Conservation (phyloP, 768 basidiomycete genomes). For the Boletus subparvulus region DNA sequence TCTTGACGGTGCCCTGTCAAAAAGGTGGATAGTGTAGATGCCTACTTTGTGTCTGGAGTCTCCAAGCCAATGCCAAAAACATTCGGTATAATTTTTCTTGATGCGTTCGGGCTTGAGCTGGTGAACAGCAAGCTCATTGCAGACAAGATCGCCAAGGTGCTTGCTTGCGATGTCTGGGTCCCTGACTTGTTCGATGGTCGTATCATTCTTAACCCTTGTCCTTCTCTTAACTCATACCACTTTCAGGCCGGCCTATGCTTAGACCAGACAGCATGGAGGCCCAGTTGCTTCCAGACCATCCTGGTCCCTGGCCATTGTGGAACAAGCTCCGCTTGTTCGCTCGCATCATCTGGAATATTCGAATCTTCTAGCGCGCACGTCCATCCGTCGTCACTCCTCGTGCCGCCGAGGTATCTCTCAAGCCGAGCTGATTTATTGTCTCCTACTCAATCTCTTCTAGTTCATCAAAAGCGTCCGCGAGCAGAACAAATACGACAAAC, state of each 20-base stretch:
- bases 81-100: conserved; percentile 49
- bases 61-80: conserved; percentile 4
- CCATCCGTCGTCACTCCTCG: conserved; percentile 30
- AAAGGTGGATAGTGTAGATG: conserved; percentile 33
- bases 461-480: conserved; percentile 39
- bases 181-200: conserved; percentile 60
- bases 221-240: neutral
- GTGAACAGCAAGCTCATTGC: conserved; percentile 57
- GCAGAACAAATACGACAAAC: conserved; percentile 39
- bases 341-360: conserved; percentile 22
- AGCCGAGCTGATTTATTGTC: neutral
- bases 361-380: conserved; percentile 22
- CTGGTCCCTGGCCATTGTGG: conserved; percentile 22
- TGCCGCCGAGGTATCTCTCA: conserved; percentile 20
- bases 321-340: conserved; percentile 17
- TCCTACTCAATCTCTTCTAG: conserved; percentile 14
- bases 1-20: conserved; percentile 43
- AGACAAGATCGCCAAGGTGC: conserved; percentile 46
- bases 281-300: conserved; percentile 28
- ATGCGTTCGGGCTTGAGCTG: conserved; percentile 55
- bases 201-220: conserved; percentile 1
- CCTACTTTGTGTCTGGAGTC: conserved; percentile 42
- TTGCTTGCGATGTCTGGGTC: conserved; percentile 62
- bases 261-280: conserved; percentile 27
- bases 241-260: conserved; percentile 31